Percentiles rank a stretch among this genome's conserved stretches.
phyloP scores from a whole-genome alignment of 176 grass and related monocot genomes.

The Musa troglodytarum region DNA sequence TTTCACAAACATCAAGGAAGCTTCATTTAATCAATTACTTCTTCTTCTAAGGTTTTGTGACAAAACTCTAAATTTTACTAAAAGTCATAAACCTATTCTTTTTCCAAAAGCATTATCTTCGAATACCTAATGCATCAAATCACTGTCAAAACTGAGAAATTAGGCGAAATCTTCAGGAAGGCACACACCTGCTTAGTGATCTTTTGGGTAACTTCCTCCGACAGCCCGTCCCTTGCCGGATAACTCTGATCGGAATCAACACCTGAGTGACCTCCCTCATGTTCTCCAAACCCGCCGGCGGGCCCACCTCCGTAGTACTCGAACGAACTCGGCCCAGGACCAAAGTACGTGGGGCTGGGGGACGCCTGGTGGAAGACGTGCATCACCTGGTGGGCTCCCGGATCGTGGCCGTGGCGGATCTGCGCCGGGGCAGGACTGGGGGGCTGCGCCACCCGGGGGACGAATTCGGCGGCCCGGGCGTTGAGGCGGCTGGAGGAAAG shows the following conservation, averaged over 20 bases:
- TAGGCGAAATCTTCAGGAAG: background rate
- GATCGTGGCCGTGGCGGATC: background rate
- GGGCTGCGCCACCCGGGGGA: background rate
- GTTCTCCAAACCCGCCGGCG: background rate
- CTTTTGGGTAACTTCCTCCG: slow-evolving; percentile 14
- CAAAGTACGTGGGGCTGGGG: slow-evolving; percentile 1
- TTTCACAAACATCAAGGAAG: background rate
- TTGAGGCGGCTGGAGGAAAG: slow-evolving; percentile 9
- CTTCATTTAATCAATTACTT: background rate
- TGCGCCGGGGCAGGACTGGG: background rate
- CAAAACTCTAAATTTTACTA: background rate
- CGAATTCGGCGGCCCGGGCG: background rate
- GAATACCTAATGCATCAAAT: background rate
- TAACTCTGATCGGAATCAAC: background rate
- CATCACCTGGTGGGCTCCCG: background rate
- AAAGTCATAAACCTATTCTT: background rate
- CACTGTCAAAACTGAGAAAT: background rate
- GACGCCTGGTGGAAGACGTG: slow-evolving; percentile 6
- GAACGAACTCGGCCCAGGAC: background rate
- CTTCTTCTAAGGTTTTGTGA: background rate
- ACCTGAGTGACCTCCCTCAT: background rate
- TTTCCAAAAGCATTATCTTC: background rate
- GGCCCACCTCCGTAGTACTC: background rate
- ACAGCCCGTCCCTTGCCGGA: slow-evolving; percentile 3
- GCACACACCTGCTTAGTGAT: slow-evolving; percentile 17